phyloP scores from a whole-genome alignment of 1,139 yeast species.

The Debaryomyces singareniensis region DNA sequence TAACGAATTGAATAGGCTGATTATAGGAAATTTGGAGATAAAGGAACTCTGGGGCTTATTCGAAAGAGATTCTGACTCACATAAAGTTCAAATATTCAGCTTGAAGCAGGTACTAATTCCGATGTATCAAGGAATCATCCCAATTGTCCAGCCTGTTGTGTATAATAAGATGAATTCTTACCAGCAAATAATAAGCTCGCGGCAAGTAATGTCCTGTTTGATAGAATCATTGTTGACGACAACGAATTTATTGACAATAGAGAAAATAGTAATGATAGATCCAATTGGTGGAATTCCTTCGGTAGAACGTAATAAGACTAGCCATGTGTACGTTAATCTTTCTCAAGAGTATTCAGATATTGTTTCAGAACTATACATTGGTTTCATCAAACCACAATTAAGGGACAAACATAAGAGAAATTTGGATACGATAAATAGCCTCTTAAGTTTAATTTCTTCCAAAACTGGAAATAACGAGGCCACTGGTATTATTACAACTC shows the following conservation, averaged over 20 bases:
- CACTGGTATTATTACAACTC: conserved; percentile 39
- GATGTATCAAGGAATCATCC: conserved; percentile 43
- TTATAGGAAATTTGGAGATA: conserved; percentile 11
- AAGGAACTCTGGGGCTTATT: conserved; percentile 26
- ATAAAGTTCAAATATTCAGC: conserved; percentile 14
- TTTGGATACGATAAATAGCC: conserved; percentile 45
- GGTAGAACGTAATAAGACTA: conserved; percentile 67
- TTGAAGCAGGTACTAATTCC: conserved; percentile 35
- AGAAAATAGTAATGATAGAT: conserved; percentile 75
- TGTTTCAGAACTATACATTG: conserved; percentile 52
- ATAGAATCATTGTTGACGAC: conserved; percentile 20
- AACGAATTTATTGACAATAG: conserved; percentile 48
- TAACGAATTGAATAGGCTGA: conserved; percentile 17
- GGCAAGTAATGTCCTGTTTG: conserved; percentile 23
- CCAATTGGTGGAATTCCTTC: conserved; percentile 88
- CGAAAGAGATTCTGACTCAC: conserved; percentile 4
- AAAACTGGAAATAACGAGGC: conserved; percentile 32
- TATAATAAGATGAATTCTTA: conserved; percentile 29
- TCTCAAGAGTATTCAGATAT: conserved; percentile 75
- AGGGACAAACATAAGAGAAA: conserved; percentile 52
- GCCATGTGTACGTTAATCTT: conserved; percentile 84
- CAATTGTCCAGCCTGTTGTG: conserved; percentile 56
- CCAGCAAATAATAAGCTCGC: conserved; percentile 29
- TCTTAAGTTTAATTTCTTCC: conserved; percentile 24
- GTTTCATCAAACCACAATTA: conserved; percentile 37